Evolutionary conservation across 495 filamentous ascomycete species (phyloP), one percentile per base, ranked within the genome.

Genomic region (Chaetomium fimeti): DNA sequence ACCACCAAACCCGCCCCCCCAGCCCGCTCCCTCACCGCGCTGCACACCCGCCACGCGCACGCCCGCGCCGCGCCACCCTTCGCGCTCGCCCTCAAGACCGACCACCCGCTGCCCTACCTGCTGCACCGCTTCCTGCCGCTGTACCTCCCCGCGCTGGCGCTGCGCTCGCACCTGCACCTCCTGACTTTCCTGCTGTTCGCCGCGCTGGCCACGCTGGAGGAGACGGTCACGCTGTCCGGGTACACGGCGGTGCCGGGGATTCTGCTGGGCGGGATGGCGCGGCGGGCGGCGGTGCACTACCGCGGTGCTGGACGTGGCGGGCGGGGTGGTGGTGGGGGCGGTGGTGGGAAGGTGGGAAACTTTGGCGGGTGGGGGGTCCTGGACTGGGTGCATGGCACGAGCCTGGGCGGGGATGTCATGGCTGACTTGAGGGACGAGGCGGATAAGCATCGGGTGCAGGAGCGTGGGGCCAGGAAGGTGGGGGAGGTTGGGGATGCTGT

Each of bases 21-120:
- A 68, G 79, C 42, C 52, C 54, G 9, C 36, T 63, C 72, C 32
- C 13, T 75, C 22, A 65, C 72, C 32, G 61, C 71, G 15, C 77
- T 79, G 45, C 92, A 96, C 72, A 63, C 75, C 11, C 55, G 60
- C 47, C 91, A 89, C 84, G 87, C 89, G 61, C 91, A 96, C 70
- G 69, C 76, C 18, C 64, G 65, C 56, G 65, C 62, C 51, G 64
- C 72, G 5, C 74, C 84, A 0, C 88, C 90, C 2, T 92, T 84
- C 77, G 82, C 88, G 24, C 71, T 82, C 27, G 72, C 82, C 87
- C 53, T 85, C 82, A 66, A 88, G 82, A 47, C 87, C 71, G 92
- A 97, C 74, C 91, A 96, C 67, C 91, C 92, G 0, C 36, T 89
- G n/a, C 77, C 84, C 5, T 89, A 91, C 66, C 75, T 96, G 2